Percentiles rank a stretch among this genome's conserved stretches.
These are phyloP conservation scores for Penicillium palitans DNA, from an alignment of 2,329 filamentous ascomycete genomes.

Conservation along the genomic window DNA sequence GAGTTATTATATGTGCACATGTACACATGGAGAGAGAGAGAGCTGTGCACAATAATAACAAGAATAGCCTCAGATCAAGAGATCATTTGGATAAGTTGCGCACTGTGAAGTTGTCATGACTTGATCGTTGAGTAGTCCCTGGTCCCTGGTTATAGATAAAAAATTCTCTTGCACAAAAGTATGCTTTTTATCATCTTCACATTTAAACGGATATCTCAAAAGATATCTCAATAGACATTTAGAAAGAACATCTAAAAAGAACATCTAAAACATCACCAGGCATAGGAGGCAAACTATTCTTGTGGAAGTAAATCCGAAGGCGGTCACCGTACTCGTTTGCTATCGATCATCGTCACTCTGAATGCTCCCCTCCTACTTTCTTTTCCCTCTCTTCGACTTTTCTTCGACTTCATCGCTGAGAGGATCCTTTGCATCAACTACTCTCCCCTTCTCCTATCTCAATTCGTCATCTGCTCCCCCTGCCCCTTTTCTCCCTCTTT, in stretches of 20 bases:
- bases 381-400: conserved; percentile 30
- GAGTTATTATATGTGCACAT: not conserved
- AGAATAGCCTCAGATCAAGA: not conserved
- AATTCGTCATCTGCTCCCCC: conserved; percentile 11
- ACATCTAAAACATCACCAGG: no score
- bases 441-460: conserved; percentile 2
- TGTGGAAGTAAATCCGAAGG: conserved; percentile 1
- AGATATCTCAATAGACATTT: no score
- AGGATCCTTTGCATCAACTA: conserved; percentile 9
- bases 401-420: conserved; percentile 15
- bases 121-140: not conserved
- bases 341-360: conserved; percentile 13
- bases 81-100: not conserved
- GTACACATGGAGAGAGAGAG: not conserved
- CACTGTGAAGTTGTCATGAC: not conserved
- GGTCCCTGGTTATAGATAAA: no score
- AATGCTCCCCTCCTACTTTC: conserved; percentile 18
- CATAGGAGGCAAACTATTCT: no score
- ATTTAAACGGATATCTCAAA: no score
- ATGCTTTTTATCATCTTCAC: no score
- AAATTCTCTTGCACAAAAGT: no score
- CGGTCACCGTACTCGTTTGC: conserved; percentile 14
- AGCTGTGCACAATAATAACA: not conserved
- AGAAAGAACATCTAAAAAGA: no score
- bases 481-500: conserved; percentile 29